Evolutionary conservation across 2,329 filamentous ascomycete genomes (phyloP).

Genomic region (Didymella pomorum): DNA sequence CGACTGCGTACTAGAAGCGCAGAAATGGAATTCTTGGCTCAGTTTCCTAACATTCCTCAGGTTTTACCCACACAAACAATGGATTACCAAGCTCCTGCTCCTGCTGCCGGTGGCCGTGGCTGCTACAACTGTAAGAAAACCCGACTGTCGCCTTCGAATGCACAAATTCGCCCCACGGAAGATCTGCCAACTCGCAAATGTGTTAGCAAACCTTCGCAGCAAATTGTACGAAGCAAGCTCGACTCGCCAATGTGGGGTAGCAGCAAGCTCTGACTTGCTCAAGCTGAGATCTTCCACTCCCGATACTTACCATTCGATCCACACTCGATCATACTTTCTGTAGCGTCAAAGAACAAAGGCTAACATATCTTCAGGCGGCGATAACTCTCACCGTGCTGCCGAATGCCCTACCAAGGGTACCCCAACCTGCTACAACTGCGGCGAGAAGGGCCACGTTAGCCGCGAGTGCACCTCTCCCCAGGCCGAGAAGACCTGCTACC

Average conservation of each 20-base stretch:
- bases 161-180: neutral
- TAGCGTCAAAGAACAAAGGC: neutral
- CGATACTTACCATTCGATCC: neutral
- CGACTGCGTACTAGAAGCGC: slow-evolving; percentile 12
- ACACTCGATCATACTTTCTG: neutral
- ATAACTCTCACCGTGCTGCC: slow-evolving; percentile 58
- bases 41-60: slow-evolving; percentile 33
- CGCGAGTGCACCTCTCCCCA: slow-evolving; percentile 89
- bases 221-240: neutral
- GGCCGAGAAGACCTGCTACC: slow-evolving; percentile 80
- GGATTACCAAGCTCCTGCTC: slow-evolving; percentile 49
- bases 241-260: neutral
- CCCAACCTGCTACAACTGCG: slow-evolving; percentile 59
- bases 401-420: slow-evolving; percentile 61
- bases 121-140: slow-evolving; percentile 54
- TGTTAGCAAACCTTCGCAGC: neutral
- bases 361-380: slow-evolving; percentile 52
- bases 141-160: slow-evolving; percentile 9
- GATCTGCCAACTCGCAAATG: neutral
- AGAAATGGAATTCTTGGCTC: neutral
- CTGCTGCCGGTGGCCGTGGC: slow-evolving; percentile 49
- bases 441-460: slow-evolving; percentile 62
- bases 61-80: slow-evolving; percentile 40
- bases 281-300: neutral
- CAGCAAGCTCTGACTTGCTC: too few relatives aligned